Evolutionary conservation across 2,329 filamentous ascomycete genomes (phyloP), one percentile per base, ranked within the genome.

Genomic region (Ascochyta viciae-villosae): DNA sequence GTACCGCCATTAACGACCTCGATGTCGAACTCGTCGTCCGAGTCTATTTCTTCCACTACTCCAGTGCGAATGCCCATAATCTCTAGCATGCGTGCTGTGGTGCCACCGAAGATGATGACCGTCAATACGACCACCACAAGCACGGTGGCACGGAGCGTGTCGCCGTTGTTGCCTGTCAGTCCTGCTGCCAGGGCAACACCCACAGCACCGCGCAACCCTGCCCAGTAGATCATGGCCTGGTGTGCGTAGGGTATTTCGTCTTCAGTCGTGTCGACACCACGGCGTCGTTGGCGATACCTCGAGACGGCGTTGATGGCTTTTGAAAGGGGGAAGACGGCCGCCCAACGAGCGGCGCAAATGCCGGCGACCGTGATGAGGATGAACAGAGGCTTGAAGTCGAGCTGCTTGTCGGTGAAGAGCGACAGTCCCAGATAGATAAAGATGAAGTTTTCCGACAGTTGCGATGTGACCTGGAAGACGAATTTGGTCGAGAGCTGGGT

Each of bases 161-260:
- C 89, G 0, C 87, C 88, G 71, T 96, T 95, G 49, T 88, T 86
- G 41, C 93, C 95, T 0, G 86, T 88, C 42, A 99, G 83, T 24
- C 96, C 89, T 22, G 94, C 94, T 29, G 95, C 95, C 42, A 99
- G 82, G 1, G 95, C 95, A 33, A 99, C 95, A 54, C 95, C 95
- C 66, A 99, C 95, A 42, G 95, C 95, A 67, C 95, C 95, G 60
- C 95, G 91, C 27, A 99, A 83, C 24, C 95, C 95, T 15, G 95
- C 95, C 95, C 95, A 99, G 79, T 96, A 99, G n/a, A 99, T 86
- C 95, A 99, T 98, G n/a, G 90, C 92, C 77, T 98, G 95, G 77
- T 98, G 96, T 66, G 91, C 92, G 72, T 92, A 96, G 0, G 95
- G 95, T 33, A 99, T 80, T 75, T 98, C 95, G 75, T 98, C 95